phyloP scores from a whole-genome alignment of 2,329 filamentous ascomycete genomes.

The Botryotinia globosa region DNA sequence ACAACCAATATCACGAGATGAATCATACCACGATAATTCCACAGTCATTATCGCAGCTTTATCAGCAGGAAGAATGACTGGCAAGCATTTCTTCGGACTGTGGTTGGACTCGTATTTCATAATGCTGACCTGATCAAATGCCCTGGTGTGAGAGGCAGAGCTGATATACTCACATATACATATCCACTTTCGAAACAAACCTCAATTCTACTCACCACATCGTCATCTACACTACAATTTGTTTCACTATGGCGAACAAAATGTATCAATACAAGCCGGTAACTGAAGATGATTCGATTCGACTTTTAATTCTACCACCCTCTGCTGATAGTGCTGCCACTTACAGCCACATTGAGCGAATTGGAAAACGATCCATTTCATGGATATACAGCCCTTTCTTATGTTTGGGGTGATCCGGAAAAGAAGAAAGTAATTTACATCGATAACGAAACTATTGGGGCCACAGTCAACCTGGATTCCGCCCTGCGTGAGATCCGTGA shows the following conservation, averaged over 20 bases:
- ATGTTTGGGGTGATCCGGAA: background rate
- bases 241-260: background rate
- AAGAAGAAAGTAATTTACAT: background rate
- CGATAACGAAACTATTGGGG: background rate
- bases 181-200: background rate
- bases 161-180: background rate
- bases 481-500: background rate
- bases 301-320: background rate
- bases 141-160: background rate
- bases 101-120: no score
- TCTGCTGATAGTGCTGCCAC: background rate
- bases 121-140: background rate
- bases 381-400: background rate
- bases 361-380: background rate
- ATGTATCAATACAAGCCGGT: background rate
- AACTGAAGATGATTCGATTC: background rate
- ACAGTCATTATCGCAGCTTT: fast-evolving
- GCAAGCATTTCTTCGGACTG: background rate
- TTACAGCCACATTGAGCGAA: background rate
- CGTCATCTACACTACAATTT: background rate
- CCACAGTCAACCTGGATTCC: background rate
- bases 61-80: background rate
- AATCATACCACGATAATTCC: background rate
- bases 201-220: background rate
- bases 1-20: background rate